Conservation (phyloP, 2,329 filamentous ascomycete genomes). For the Escovopsis weberi region DNA sequence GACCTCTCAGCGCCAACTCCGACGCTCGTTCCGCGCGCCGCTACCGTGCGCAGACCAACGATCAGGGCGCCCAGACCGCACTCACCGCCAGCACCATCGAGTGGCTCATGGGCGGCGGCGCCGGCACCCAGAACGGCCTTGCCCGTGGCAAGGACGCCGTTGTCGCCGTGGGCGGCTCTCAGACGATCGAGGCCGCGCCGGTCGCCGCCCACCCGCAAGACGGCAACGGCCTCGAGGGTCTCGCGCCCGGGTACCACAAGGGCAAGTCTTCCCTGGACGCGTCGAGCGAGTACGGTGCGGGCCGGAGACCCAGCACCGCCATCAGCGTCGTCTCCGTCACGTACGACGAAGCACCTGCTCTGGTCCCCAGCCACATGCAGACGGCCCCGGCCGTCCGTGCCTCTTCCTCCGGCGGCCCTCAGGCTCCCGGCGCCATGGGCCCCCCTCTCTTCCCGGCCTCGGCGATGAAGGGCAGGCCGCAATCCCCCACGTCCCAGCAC, state of each 20-base stretch:
- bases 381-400: constrained; percentile 67
- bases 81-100: constrained; percentile 76
- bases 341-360: constrained; percentile 43
- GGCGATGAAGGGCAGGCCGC: constrained; percentile 42
- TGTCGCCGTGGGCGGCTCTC: constrained; percentile 21
- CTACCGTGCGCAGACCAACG: constrained; percentile 33
- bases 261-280: constrained; percentile 24
- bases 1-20: constrained; percentile 46
- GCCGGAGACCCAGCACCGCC: constrained; percentile 55
- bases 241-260: constrained; percentile 24
- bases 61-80: constrained; percentile 69
- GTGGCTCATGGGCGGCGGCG: constrained; percentile 44
- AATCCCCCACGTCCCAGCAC: constrained; percentile 40
- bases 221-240: constrained; percentile 36
- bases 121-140: constrained; percentile 1
- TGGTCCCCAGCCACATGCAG: constrained; percentile 71
- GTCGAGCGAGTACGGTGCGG: constrained; percentile 20
- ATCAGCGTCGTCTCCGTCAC: constrained; percentile 41
- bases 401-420: constrained; percentile 29
- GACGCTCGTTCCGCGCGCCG: constrained; percentile 26
- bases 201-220: constrained; percentile 20
- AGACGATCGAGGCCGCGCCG: constrained; percentile 18
- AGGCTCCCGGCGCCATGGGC: constrained; percentile 47
- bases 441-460: constrained; percentile 76
- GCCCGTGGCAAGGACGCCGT: constrained; percentile 21